phyloP scores from a whole-genome alignment of 2,329 filamentous ascomycete species.

The Thielaviopsis euricoi region DNA sequence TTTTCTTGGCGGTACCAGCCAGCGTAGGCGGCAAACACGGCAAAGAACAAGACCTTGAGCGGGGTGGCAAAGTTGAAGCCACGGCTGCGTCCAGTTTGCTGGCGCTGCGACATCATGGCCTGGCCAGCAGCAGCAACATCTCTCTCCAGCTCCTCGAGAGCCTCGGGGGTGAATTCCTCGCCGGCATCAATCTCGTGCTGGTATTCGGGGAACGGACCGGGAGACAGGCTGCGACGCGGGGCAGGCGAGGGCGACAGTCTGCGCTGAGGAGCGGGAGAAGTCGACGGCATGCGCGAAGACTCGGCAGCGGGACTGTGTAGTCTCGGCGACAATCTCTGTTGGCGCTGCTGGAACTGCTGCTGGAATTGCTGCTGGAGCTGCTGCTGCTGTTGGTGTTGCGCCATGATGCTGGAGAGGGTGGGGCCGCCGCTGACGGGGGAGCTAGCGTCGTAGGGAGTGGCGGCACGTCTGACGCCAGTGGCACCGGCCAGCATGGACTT shows the following conservation, averaged over 20 bases:
- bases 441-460: slow-evolving; percentile 22
- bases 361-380: background rate
- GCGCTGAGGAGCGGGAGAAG: slow-evolving; percentile 6
- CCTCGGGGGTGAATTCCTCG: slow-evolving; percentile 90
- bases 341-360: background rate
- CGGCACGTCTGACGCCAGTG: background rate
- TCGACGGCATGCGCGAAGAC: background rate
- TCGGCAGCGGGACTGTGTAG: slow-evolving; percentile 5
- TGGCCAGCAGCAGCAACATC: slow-evolving; percentile 45
- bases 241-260: slow-evolving; percentile 10
- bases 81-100: slow-evolving; percentile 22
- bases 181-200: slow-evolving; percentile 41
- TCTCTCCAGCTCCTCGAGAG: slow-evolving; percentile 61
- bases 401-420: slow-evolving; percentile 12
- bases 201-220: slow-evolving; percentile 10
- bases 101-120: slow-evolving; percentile 26
- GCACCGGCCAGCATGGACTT: slow-evolving; percentile 24
- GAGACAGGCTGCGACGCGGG: slow-evolving; percentile 9
- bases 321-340: background rate
- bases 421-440: slow-evolving; percentile 4
- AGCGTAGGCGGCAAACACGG: slow-evolving; percentile 54
- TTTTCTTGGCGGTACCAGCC: slow-evolving; percentile 90
- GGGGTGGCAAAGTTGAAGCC: slow-evolving; percentile 42
- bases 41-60: slow-evolving; percentile 53
- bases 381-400: slow-evolving; percentile 5